Percentiles rank a stretch among this genome's conserved stretches.
These are phyloP conservation scores for Dentipellis sp. DNA, from an alignment of 768 basidiomycete species.

Conservation along the genomic window DNA sequence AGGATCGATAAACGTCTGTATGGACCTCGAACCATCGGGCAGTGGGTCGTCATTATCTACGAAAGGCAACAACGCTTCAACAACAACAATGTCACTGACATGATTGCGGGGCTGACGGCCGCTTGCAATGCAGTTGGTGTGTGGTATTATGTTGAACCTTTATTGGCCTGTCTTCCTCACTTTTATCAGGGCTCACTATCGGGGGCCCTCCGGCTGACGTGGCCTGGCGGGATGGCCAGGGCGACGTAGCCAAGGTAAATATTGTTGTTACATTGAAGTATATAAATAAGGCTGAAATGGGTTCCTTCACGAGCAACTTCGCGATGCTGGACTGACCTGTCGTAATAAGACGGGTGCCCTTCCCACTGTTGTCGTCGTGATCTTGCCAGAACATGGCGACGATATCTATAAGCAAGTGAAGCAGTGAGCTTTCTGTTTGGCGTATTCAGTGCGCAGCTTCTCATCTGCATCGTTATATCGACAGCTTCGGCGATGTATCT, in stretches of 20 bases:
- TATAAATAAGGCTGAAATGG: background rate
- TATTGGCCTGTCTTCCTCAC: background rate
- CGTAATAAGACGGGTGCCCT: conserved; percentile 27
- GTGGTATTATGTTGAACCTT: too few relatives aligned
- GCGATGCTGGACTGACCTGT: conserved; percentile 38
- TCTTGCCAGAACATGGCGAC: conserved; percentile 66
- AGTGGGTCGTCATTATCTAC: conserved; percentile 61
- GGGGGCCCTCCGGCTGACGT: conserved; percentile 34
- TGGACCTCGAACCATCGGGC: conserved; percentile 38
- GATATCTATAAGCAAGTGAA: conserved; percentile 77
- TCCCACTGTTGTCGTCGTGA: conserved; percentile 53
- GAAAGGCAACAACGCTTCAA: conserved; percentile 53
- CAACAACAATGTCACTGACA: conserved; percentile 34
- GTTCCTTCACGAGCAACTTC: conserved; percentile 31
- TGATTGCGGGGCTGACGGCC: conserved; percentile 42
- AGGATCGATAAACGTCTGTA: conserved; percentile 71
- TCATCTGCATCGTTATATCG: conserved; percentile 2
- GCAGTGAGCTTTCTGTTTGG: conserved; percentile 40
- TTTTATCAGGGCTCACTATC: conserved; percentile 46
- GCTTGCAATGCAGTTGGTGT: conserved; percentile 36
- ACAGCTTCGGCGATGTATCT: conserved; percentile 63
- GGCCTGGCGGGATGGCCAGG: conserved; percentile 50
- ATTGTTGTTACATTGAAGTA: background rate
- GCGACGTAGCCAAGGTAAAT: conserved; percentile 26
- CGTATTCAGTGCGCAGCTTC: background rate